phyloP scores from a whole-genome alignment of 495 filamentous ascomycete genomes.

The Penicillium arizonense region DNA sequence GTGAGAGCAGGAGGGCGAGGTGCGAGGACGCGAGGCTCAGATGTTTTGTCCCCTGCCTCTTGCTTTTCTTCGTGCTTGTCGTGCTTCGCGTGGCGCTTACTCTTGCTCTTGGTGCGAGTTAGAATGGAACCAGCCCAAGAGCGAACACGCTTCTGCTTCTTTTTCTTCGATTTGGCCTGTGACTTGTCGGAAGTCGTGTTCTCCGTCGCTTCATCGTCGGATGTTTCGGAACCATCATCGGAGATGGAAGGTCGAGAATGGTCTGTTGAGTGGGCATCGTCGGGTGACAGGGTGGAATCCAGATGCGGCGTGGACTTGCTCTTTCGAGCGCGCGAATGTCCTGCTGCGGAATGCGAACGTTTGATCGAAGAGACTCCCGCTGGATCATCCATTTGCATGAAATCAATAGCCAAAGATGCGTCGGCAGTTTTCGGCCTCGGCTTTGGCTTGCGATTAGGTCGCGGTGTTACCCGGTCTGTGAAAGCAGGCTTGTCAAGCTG shows the following conservation, averaged over 20 bases:
- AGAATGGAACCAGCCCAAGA: slow-evolving; percentile 79
- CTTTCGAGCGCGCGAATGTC: slow-evolving; percentile 36
- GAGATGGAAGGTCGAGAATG: slow-evolving; percentile 31
- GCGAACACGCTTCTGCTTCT: slow-evolving; percentile 77
- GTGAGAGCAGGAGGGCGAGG: slow-evolving; percentile 43
- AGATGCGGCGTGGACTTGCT: slow-evolving; percentile 33
- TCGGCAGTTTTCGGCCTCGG: slow-evolving; percentile 52
- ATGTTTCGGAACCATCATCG: slow-evolving; percentile 32
- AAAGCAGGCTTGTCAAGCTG: slow-evolving; percentile 52
- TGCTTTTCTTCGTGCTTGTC: slow-evolving; percentile 29
- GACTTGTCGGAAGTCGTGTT: slow-evolving; percentile 24
- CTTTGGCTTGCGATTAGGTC: slow-evolving; percentile 45
- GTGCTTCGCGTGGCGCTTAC: slow-evolving; percentile 38
- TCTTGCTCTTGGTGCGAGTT: slow-evolving; percentile 64
- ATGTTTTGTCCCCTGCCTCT: slow-evolving; percentile 9
- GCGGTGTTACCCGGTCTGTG: slow-evolving; percentile 61
- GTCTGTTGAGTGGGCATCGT: slow-evolving; percentile 27
- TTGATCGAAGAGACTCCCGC: slow-evolving; percentile 23
- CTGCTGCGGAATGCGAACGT: slow-evolving; percentile 36
- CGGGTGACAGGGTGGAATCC: slow-evolving; percentile 22
- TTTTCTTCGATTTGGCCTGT: slow-evolving; percentile 57
- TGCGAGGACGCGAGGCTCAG: slow-evolving; percentile 13
- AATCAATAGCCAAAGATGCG: slow-evolving; percentile 43
- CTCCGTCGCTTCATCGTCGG: slow-evolving; percentile 21
- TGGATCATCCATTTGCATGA: slow-evolving; percentile 10